Evolutionary conservation across 2,329 filamentous ascomycete genomes (phyloP), one percentile per base, ranked within the genome.

Genomic region (Kalaharituber pfeilii): DNA sequence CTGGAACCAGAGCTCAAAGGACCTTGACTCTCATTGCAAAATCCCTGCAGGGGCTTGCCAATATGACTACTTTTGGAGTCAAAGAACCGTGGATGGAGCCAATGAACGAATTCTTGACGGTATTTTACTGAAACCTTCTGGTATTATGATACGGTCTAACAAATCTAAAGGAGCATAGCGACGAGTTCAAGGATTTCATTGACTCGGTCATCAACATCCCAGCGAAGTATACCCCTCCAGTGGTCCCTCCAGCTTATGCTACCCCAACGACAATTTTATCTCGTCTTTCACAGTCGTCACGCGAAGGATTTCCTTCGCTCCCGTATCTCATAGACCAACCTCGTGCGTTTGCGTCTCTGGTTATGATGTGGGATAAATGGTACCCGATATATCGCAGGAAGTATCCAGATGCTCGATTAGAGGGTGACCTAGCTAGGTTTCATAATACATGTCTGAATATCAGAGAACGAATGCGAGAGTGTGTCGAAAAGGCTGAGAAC

Each of bases 281-380:
- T 44, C 82, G 91, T 0, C 71, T 96, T 13, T 82, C 86, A 6
- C 79, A 82, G 8, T 81, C 82, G 0, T 86, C 85, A 7, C 79
- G 86, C 54, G 91, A 98, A 70, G 91, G 91, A 0, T 94, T 95
- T 63, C 89, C 88, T 0, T 91, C 85, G 47, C 73, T 98, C 13
- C 91, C 91, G 0, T 95, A 94, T 66, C 76, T 98, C 3, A 84
- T 98, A 58, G 91, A 98, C 62, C 82, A 88, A 59, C 80, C 87
- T 6, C 79, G 86, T 57, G 88, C 85, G 62, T 87, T 88, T 62
- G 86, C 91, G 0, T 81, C 82, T 33, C 70, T 98, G 18, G 82
- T 94, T 22, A 84, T 84, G 63, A 71, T 91, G 11, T 93, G 85
- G 85, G 74, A 83, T 0, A 81, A 86, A 50, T 61, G 57, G 50